Percentiles rank a stretch among this genome's conserved stretches.
phyloP scores from a whole-genome alignment of 345 rosid species.

The Nasturtium officinale region DNA sequence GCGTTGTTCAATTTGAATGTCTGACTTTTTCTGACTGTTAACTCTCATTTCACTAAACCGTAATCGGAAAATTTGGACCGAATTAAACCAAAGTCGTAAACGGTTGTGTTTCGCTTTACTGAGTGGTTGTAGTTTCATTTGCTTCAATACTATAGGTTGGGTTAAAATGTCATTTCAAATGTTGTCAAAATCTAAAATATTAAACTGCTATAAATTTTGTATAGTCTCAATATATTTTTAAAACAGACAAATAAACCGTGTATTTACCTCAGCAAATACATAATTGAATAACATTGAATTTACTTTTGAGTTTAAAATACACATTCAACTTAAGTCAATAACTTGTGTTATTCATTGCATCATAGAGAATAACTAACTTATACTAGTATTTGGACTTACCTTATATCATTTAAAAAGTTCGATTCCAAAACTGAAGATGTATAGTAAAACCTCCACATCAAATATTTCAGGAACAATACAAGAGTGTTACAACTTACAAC shows the following conservation, averaged over 20 bases:
- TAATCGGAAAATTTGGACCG: not conserved
- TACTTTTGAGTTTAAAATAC: no score
- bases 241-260: no score
- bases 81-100: not conserved
- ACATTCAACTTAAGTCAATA: not conserved
- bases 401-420: not conserved
- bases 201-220: not conserved
- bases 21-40: not conserved
- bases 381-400: not conserved
- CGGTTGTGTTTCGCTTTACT: not conserved
- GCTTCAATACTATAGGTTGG: not conserved
- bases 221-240: no score
- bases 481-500: slow-evolving; percentile 16
- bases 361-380: not conserved
- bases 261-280: no score
- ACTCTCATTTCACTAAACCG: not conserved
- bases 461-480: slow-evolving; percentile 30
- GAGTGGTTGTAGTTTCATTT: not conserved
- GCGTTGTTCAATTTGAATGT: not conserved
- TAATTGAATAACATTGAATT: no score
- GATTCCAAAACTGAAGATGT: slow-evolving; percentile 3
- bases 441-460: slow-evolving; percentile 23
- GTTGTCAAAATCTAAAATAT: not conserved
- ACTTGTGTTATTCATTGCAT: not conserved
- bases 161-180: not conserved